Evolutionary conservation across 148 eudicot genomes (phyloP).

Genomic region (Spergularia marina): DNA sequence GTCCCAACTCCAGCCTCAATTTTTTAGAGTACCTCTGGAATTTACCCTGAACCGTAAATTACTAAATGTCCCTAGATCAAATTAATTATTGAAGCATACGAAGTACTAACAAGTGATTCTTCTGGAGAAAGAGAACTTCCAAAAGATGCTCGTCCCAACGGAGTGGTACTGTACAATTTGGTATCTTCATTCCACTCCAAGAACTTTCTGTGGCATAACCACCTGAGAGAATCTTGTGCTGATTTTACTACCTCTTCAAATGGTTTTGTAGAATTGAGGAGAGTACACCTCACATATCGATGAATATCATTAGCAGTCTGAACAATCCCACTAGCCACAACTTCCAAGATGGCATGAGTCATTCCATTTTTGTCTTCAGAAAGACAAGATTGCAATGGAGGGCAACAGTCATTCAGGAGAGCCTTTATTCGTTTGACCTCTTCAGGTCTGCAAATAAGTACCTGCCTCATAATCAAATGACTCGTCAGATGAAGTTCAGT

Average conservation of each 20-base stretch:
- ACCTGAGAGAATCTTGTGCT: constrained; percentile 92
- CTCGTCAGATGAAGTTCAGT: constrained; percentile 1
- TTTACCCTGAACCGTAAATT: background rate
- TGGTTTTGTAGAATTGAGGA: constrained; percentile 93
- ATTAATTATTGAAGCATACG: background rate
- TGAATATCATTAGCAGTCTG: constrained; percentile 94
- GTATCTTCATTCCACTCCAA: constrained; percentile 96
- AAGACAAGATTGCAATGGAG: constrained; percentile 93
- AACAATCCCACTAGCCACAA: constrained; percentile 96
- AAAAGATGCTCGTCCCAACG: constrained; percentile 94
- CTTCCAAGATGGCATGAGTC: constrained; percentile 99
- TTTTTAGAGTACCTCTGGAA: background rate
- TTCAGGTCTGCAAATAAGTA: constrained; percentile 87
- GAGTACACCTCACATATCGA: constrained; percentile 96
- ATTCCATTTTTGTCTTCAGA: constrained; percentile 99
- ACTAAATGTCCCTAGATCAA: background rate
- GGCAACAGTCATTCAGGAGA: constrained; percentile 85
- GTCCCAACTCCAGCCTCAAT: background rate
- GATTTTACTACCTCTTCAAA: constrained; percentile 97
- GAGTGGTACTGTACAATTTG: constrained; percentile 81
- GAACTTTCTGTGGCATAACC: constrained; percentile 91
- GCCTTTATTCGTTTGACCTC: constrained; percentile 66
- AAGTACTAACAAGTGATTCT: constrained; percentile 80
- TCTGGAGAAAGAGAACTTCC: constrained; percentile 96
- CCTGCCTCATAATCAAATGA: constrained; percentile 41